These are phyloP conservation scores for Penicillium goetzii DNA, from an alignment of 495 filamentous ascomycete genomes.

Conservation along the genomic window DNA sequence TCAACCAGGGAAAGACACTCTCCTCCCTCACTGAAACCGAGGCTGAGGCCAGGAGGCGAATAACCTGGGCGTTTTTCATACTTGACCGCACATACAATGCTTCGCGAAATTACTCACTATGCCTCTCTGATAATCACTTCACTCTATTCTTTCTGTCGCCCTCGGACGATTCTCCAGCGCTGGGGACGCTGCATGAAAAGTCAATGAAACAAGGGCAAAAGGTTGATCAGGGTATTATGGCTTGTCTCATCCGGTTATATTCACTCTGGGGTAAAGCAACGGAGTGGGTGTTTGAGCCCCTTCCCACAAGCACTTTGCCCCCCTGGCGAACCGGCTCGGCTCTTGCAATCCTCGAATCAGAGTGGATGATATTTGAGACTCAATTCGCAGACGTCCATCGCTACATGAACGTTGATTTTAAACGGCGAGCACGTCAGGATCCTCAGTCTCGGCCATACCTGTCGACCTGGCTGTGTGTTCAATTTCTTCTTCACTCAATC, in stretches of 20 bases:
- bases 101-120: slow-evolving; percentile 33
- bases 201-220: slow-evolving; percentile 28
- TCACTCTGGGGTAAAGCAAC: slow-evolving; percentile 37
- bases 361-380: slow-evolving; percentile 39
- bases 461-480: slow-evolving; percentile 35
- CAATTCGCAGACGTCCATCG: slow-evolving; percentile 35
- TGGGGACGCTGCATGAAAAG: slow-evolving; percentile 24
- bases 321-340: slow-evolving; percentile 37
- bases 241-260: slow-evolving; percentile 31
- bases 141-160: slow-evolving; percentile 27
- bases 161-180: background rate
- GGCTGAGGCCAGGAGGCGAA: slow-evolving; percentile 24
- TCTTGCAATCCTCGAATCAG: slow-evolving; percentile 33
- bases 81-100: slow-evolving; percentile 38
- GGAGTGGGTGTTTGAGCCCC: slow-evolving; percentile 35
- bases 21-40: slow-evolving; percentile 8
- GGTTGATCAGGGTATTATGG: slow-evolving; percentile 31
- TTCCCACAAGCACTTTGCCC: slow-evolving; percentile 20
- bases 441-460: slow-evolving; percentile 29
- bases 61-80: slow-evolving; percentile 39
- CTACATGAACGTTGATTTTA: slow-evolving; percentile 36
- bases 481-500: slow-evolving; percentile 37
- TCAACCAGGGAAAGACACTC: slow-evolving; percentile 28
- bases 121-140: slow-evolving; percentile 36
- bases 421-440: slow-evolving; percentile 31